Conservation (phyloP, 495 filamentous ascomycete genomes). For the Mytilinidion resinicola region DNA sequence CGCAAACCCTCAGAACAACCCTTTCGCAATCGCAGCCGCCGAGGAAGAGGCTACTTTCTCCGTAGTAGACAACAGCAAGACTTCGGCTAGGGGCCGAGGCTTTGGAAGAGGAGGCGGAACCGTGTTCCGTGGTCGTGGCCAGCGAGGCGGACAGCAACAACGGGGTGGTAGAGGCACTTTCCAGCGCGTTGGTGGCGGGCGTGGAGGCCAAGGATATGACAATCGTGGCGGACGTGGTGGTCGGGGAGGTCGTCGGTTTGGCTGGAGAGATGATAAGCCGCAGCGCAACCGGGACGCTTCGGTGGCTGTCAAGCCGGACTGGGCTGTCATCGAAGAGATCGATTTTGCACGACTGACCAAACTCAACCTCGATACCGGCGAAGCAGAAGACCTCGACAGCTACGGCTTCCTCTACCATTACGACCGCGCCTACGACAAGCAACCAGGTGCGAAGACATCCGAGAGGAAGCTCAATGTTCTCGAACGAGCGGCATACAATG, state of each 20-base stretch:
- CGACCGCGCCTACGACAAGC: slow-evolving; percentile 88
- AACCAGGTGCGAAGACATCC: slow-evolving; percentile 69
- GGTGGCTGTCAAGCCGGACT: slow-evolving; percentile 88
- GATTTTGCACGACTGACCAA: slow-evolving; percentile 93
- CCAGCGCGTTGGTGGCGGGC: slow-evolving; percentile 48
- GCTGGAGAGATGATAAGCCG: slow-evolving; percentile 99
- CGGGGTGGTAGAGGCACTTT: slow-evolving; percentile 53
- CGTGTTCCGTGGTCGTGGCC: slow-evolving; percentile 83
- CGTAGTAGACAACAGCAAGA: slow-evolving; percentile 88
- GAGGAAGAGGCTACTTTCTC: slow-evolving; percentile 98
- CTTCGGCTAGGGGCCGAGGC: slow-evolving; percentile 68
- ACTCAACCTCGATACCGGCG: slow-evolving; percentile 87
- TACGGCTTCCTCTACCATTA: slow-evolving; percentile 99
- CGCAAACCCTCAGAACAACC: slow-evolving; percentile 66
- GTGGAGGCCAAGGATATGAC: slow-evolving; percentile 56
- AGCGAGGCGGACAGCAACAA: slow-evolving; percentile 39
- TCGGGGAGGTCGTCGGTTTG: slow-evolving; percentile 74
- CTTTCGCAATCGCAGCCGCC: slow-evolving; percentile 82
- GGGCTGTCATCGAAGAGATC: slow-evolving; percentile 95
- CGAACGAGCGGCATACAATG: slow-evolving; percentile 94
- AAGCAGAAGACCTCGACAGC: slow-evolving; percentile 88
- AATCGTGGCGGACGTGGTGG: slow-evolving; percentile 57
- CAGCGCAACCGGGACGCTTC: slow-evolving; percentile 91
- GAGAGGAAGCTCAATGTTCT: slow-evolving; percentile 81
- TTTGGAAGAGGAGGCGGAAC: slow-evolving; percentile 83